Evolutionary conservation across 441 rosid species (phyloP).

Genomic region (Isatis lusitanica): DNA sequence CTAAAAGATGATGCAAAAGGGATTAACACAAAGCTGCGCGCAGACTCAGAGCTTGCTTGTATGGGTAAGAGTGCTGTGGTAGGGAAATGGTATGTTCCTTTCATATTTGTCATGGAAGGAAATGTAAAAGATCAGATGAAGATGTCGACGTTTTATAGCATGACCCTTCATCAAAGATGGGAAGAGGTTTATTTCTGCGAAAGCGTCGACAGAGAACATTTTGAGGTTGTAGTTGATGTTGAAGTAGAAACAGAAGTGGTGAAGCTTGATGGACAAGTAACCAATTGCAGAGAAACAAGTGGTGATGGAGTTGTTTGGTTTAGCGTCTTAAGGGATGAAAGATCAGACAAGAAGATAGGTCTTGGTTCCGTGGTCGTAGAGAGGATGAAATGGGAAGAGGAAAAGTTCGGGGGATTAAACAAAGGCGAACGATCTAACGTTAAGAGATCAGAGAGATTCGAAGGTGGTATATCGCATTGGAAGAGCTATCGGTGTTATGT

Average conservation of each 20-base stretch:
- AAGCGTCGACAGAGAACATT: constrained; percentile 8
- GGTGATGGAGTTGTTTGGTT: constrained; percentile 53
- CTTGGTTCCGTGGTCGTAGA: constrained; percentile 45
- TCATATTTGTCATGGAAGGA: constrained; percentile 55
- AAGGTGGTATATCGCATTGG: constrained; percentile 35
- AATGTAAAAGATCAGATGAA: constrained; percentile 40
- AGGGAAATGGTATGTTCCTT: constrained; percentile 71
- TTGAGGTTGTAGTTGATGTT: constrained; percentile 39
- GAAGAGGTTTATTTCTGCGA: constrained; percentile 41
- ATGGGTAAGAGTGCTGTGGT: constrained; percentile 29
- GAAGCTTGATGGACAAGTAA: constrained; percentile 30
- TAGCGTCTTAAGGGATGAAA: constrained; percentile 8
- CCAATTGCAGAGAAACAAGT: neutral
- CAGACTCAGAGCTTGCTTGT: constrained; percentile 33
- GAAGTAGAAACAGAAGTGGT: constrained; percentile 39
- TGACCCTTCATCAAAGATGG: constrained; percentile 58
- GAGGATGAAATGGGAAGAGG: constrained; percentile 59
- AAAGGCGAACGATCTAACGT: constrained; percentile 18
- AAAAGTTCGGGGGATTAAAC: constrained; percentile 44
- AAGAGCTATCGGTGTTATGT: constrained; percentile 37
- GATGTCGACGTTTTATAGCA: constrained; percentile 46
- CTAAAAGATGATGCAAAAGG: constrained; percentile 55
- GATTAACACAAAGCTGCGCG: constrained; percentile 39
- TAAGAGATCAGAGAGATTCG: constrained; percentile 37
- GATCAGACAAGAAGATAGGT: constrained; percentile 40